Percentiles rank a stretch among this genome's conserved stretches.
Evolutionary conservation across 495 filamentous ascomycete genomes (phyloP).

Genomic region (Daldinia caldariorum): DNA sequence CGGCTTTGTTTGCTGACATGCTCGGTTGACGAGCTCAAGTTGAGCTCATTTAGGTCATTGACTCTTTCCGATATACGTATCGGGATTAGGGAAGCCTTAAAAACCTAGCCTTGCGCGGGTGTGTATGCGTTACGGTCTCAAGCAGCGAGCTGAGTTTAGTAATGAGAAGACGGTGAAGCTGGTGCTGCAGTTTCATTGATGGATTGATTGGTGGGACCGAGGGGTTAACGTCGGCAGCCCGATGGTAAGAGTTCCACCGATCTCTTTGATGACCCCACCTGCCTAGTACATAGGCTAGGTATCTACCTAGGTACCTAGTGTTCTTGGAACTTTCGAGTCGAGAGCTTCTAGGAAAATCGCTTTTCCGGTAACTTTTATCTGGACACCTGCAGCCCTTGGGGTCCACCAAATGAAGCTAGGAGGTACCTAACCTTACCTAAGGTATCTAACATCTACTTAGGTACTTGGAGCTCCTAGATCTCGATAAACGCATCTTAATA

Average conservation of each 20-base stretch:
- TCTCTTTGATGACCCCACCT: not conserved
- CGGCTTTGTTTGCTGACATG: slow-evolving; percentile 90
- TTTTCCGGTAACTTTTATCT: slow-evolving; percentile 13
- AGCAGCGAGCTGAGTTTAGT: not conserved
- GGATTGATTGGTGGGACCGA: slow-evolving; percentile 44
- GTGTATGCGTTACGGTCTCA: slow-evolving; percentile 1
- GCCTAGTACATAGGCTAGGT: too few species aligned
- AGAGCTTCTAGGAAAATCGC: slow-evolving; percentile 13
- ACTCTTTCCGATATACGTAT: slow-evolving; percentile 16
- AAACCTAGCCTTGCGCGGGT: not conserved
- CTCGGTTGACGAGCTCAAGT: slow-evolving; percentile 42
- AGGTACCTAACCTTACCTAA: too few species aligned
- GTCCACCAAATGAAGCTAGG: not conserved
- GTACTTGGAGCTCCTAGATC: slow-evolving; percentile 11
- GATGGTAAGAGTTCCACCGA: slow-evolving; percentile 18
- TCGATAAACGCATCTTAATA: not conserved
- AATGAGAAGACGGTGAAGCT: not conserved
- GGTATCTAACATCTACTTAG: slow-evolving; percentile 1
- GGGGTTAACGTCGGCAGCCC: slow-evolving; percentile 19
- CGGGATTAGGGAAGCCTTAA: not conserved
- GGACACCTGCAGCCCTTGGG: not conserved
- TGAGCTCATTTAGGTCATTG: slow-evolving; percentile 35
- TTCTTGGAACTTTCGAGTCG: too few species aligned
- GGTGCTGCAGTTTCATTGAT: not conserved
- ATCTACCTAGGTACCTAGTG: too few species aligned